phyloP scores from a whole-genome alignment of 1,139 yeast genomes.

The Petasospora rhodanensis region DNA sequence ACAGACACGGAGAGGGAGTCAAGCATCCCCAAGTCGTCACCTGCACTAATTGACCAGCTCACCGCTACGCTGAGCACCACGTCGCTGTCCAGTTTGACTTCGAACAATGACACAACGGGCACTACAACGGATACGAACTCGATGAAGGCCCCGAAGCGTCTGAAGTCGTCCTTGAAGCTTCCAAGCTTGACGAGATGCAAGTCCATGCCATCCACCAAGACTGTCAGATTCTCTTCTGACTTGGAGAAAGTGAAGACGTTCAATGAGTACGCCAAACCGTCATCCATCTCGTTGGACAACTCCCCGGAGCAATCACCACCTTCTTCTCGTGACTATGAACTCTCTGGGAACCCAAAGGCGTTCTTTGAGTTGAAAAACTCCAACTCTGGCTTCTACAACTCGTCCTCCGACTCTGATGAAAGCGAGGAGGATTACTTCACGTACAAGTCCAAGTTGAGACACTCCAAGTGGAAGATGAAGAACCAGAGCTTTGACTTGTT shows the following conservation, averaged over 20 bases:
- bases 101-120: conserved; percentile 9
- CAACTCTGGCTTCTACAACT: conserved; percentile 10
- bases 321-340: neutral
- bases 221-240: conserved; percentile 58
- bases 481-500: conserved; percentile 17
- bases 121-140: conserved; percentile 7
- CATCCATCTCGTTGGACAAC: conserved; percentile 52
- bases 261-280: conserved; percentile 50
- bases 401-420: conserved; percentile 22
- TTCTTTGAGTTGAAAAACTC: conserved; percentile 18
- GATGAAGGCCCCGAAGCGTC: conserved; percentile 15
- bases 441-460: conserved; percentile 10
- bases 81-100: conserved; percentile 9
- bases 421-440: conserved; percentile 20
- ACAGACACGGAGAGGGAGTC: no score
- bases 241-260: conserved; percentile 50
- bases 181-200: conserved; percentile 38
- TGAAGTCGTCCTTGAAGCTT: conserved; percentile 31
- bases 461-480: conserved; percentile 18
- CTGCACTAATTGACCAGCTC: conserved; percentile 4
- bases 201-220: conserved; percentile 52
- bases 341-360: conserved; percentile 13
- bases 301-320: conserved; percentile 42
- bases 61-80: conserved; percentile 8
- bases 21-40: no score